These are phyloP conservation scores for Acacia melanoxylon DNA, from an alignment of 306 rosid species.

Conservation along the genomic window DNA sequence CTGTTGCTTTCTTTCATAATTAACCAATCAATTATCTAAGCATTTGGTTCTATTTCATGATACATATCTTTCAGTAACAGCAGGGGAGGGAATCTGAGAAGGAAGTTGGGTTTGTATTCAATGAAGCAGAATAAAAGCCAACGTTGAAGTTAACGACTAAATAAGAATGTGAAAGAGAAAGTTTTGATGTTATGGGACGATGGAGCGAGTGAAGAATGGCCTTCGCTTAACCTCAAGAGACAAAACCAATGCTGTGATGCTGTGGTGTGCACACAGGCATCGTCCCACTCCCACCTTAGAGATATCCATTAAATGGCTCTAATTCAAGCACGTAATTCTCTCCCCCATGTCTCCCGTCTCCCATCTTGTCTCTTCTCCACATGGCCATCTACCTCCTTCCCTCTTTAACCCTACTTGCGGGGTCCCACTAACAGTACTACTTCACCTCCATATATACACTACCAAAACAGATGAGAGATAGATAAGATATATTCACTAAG, in stretches of 20 bases:
- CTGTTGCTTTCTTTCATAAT: not conserved
- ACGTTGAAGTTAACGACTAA: not conserved
- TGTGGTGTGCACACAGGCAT: slow-evolving; percentile 35
- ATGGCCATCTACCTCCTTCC: slow-evolving; percentile 47
- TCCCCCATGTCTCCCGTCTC: slow-evolving; percentile 64
- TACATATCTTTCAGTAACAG: slow-evolving; percentile 41
- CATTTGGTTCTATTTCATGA: slow-evolving; percentile 40
- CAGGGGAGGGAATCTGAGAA: slow-evolving; percentile 52
- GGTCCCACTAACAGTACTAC: slow-evolving; percentile 40
- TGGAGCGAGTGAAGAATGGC: not conserved
- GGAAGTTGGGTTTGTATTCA: slow-evolving; percentile 36
- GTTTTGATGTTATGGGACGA: not conserved
- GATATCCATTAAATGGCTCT: slow-evolving; percentile 62
- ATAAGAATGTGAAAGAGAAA: not conserved
- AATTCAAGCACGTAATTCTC: slow-evolving; percentile 54
- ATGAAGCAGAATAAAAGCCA: slow-evolving; percentile 39
- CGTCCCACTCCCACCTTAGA: slow-evolving; percentile 30
- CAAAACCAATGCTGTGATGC: slow-evolving; percentile 31
- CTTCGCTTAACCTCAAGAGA: slow-evolving; percentile 16
- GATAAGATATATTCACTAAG: not conserved
- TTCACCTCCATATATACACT: slow-evolving; percentile 15
- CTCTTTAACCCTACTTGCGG: slow-evolving; percentile 41
- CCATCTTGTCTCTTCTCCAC: slow-evolving; percentile 87
- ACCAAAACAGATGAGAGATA: not conserved
- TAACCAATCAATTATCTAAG: slow-evolving; percentile 15